phyloP scores from a whole-genome alignment of 257 asterid genomes.

The Gynochthodes officinalis region DNA sequence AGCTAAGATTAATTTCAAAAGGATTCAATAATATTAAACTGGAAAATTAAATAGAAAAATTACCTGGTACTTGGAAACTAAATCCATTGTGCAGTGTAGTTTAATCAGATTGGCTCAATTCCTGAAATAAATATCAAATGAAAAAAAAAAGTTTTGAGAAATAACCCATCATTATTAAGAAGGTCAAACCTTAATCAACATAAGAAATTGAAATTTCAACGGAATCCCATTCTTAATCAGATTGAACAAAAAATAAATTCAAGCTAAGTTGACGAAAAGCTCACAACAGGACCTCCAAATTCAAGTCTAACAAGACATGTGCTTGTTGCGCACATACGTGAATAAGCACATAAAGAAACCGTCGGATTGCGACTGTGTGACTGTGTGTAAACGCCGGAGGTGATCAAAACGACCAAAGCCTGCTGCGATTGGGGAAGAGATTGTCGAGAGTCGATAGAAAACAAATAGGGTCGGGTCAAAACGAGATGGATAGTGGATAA shows the following conservation, averaged over 20 bases:
- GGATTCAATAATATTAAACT: conserved; percentile 2
- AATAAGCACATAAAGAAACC: not conserved
- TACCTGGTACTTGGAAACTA: conserved; percentile 92
- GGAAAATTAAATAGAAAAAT: not conserved
- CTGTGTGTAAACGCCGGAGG: not conserved
- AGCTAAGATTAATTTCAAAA: not conserved
- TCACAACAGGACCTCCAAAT: not conserved
- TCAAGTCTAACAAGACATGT: not conserved
- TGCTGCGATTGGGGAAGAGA: conserved; percentile 11
- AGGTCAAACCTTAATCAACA: conserved; percentile 12
- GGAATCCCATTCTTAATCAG: not conserved
- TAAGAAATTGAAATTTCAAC: not conserved
- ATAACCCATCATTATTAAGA: not conserved
- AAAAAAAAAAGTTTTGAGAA: not conserved
- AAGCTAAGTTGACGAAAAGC: conserved; percentile 1
- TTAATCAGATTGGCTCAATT: conserved; percentile 29
- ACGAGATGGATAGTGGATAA: not conserved
- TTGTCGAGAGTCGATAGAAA: conserved; percentile 10
- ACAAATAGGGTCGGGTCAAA: conserved; percentile 31
- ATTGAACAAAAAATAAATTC: not conserved
- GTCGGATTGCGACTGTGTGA: not conserved
- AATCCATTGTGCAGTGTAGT: conserved; percentile 50
- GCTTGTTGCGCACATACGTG: no score
- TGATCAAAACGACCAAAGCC: not conserved
- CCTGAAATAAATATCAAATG: conserved; percentile 37